Evolutionary conservation across 2,329 filamentous ascomycete genomes (phyloP), one percentile per base, ranked within the genome.

Genomic region (Cytospora mali): DNA sequence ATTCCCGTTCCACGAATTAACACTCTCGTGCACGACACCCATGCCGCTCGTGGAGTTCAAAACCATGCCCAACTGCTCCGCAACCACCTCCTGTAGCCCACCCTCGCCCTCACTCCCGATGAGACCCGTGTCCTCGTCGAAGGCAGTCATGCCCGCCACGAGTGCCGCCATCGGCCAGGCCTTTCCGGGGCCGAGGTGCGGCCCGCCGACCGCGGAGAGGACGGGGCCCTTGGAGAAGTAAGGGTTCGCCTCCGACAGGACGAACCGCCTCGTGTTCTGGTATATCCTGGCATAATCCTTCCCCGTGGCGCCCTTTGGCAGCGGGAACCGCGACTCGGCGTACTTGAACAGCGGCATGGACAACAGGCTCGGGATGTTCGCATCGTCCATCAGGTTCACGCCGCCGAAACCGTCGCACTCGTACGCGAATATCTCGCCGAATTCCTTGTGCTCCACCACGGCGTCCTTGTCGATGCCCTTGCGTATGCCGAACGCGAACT

Each of bases 181-280:
- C 39, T 76, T 76, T 0, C 81, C 82, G 0, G 82, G 80, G 0
- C 91, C 90, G 62, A 92, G 86, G 68, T 83, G 83, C 4, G 81
- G 81, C 1, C 81, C 91, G 9, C 93, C 92, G 61, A 95, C 89
- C 1, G 88, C 90, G 5, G 84, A 85, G 70, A 95, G 89, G 0
- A 81, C 83, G 0, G 80, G 76, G 0, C 91, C 91, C 18, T 80
- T 79, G 57, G 91, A 79, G 69, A 84, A 96, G 75, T 95, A 96
- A 0, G 92, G 91, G 70, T 97, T 96, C 0, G 86, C 85, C 60
- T 85, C 84, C 62, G 85, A 85, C 25, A 96, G 83, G 63, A 95
- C 86, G 83, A 93, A 94, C 61, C 83, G 83, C 61, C 93, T 84
- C 0, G 92, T 96, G 72, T 91, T 92, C 70, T 89, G 84, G 73